Evolutionary conservation across 2,329 filamentous ascomycete genomes (phyloP).

Genomic region (Herpotrichia juniperi): DNA sequence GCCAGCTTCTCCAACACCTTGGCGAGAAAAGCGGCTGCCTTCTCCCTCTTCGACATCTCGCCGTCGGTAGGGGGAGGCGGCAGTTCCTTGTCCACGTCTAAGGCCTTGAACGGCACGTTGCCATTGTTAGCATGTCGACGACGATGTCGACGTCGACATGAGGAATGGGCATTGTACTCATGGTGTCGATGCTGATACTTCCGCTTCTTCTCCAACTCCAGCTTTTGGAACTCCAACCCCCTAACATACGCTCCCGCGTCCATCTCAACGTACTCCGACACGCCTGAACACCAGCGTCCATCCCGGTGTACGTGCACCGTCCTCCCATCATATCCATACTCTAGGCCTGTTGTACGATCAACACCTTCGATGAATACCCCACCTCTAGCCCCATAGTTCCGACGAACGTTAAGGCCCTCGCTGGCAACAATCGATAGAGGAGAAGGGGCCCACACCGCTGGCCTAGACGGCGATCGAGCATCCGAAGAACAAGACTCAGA

Average conservation of each 20-base stretch:
- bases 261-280: slow-evolving; percentile 12
- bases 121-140: no score
- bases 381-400: not conserved
- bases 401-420: no score
- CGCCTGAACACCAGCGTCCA: not conserved
- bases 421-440: not conserved
- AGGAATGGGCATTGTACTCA: not conserved
- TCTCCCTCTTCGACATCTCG: slow-evolving; percentile 2
- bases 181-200: no score
- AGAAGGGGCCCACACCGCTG: no score
- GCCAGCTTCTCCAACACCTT: slow-evolving; percentile 17
- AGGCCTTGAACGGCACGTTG: no score
- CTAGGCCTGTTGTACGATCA: slow-evolving; percentile 13
- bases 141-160: no score
- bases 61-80: not conserved
- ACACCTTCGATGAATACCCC: slow-evolving; percentile 11
- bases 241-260: slow-evolving; percentile 15
- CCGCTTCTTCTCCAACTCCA: no score
- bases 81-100: not conserved
- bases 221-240: no score
- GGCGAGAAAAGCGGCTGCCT: slow-evolving; percentile 13
- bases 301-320: slow-evolving; percentile 19
- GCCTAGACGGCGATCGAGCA: not conserved
- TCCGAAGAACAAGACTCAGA: no score
- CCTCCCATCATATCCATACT: slow-evolving; percentile 25